Conservation (phyloP, 169 alveolate species). For the Plasmodium inui region DNA sequence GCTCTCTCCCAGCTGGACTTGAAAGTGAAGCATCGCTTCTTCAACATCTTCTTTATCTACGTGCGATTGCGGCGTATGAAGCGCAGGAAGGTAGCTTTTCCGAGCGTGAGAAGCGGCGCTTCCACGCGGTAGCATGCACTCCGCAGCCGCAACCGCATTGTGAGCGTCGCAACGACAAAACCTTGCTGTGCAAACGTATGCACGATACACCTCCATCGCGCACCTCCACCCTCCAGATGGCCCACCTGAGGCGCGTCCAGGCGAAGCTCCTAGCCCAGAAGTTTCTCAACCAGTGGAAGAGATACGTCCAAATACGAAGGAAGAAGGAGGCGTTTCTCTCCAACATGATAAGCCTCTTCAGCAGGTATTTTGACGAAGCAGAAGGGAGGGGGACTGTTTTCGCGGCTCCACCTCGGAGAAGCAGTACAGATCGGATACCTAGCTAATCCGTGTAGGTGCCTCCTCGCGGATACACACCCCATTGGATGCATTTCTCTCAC, state of each 20-base stretch:
- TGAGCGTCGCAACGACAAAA: no score
- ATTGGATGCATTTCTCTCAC: neutral
- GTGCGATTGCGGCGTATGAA: neutral
- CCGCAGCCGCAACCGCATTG: neutral
- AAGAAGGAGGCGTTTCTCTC: slow-evolving; percentile 21
- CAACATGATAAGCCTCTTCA: slow-evolving; percentile 22
- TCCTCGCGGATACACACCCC: neutral
- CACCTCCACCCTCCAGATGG: neutral
- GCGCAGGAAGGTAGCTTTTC: slow-evolving; percentile 27
- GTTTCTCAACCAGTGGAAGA: slow-evolving; percentile 25
- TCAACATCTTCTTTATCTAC: slow-evolving; percentile 1
- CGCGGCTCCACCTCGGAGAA: neutral
- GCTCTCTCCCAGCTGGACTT: neutral
- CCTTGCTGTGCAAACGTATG: no score
- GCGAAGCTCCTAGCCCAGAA: neutral
- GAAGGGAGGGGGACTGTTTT: neutral
- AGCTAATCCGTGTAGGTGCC: neutral
- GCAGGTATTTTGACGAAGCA: slow-evolving; percentile 17
- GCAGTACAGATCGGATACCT: neutral
- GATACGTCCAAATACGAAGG: slow-evolving; percentile 2
- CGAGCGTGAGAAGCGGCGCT: neutral
- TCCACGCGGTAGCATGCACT: neutral
- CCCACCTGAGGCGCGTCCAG: slow-evolving; percentile 24
- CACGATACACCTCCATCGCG: neutral
- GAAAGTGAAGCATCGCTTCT: slow-evolving; percentile 11